Evolutionary conservation across 2,329 filamentous ascomycete genomes (phyloP), one percentile per base, ranked within the genome.

Genomic region (Aspergillus tamarii): DNA sequence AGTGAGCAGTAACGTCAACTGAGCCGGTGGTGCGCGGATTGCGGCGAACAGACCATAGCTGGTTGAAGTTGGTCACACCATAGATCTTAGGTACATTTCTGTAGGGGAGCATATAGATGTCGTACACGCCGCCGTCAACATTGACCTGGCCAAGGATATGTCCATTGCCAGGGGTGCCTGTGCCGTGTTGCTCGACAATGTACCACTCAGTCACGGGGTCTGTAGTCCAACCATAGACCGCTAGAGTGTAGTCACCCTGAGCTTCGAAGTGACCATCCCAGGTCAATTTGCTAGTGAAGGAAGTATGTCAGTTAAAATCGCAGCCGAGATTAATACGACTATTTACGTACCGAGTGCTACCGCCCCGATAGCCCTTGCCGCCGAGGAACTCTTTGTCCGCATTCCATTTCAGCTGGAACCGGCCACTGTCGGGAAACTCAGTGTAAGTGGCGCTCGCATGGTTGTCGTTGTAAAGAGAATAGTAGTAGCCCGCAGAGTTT

Each of bases 181-280:
- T 48, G 5, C 45, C 45, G 23, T 48, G 23, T 16, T 26, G 23
- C 9, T 50, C 52, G 3, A 34, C 54, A 19, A 62, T 43, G 28
- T 62, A 62, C 54, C 54, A 62, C 45, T 62, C 54, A 2, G 60
- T 62, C 9, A 62, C 54, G 2, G 60, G 54, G 34, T 62, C 36
- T 1, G 28, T 10, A 26, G 60, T 62, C 54, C 60, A 62, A 23
- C 60, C 54, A 26, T 62, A 62, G 12, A 57, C 34, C 7, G 60
- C 60, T 19, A 62, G 32, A 30, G 60, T 62, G 16, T 36, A 62
- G 54, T 62, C 60, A 4, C 60, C 60, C 1, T 62, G 26, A 10
- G 60, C 60, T 6, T 28, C 28, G 5, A 48, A 48, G 6, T 48
- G 12, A 23, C 45, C 45, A 48, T 26, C 21, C 45, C 45, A 48